Evolutionary conservation across 805 yeast genomes (phyloP), one percentile per base, ranked within the genome.

Genomic region (Yamadazyma scolyti): DNA sequence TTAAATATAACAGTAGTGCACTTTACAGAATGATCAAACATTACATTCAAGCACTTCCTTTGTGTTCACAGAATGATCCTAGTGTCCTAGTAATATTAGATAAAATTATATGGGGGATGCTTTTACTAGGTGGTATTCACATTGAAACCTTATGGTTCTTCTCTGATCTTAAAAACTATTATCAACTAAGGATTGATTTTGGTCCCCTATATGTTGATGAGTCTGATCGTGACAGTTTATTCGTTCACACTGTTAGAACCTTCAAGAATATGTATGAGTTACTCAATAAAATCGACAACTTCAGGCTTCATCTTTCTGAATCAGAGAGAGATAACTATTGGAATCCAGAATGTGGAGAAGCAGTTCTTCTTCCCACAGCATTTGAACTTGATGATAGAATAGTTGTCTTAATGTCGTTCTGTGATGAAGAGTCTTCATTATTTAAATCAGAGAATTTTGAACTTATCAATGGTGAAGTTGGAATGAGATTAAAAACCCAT

Each of bases 41-140:
- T 31, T 64, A 58, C 39, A 53, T 67, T 10, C 29, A 62, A 10
- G 68, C 71, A 2, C 27, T 54, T 4, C 40, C 59, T 4, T 31
- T 44, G 25, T 56, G 49, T 34, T 39, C 52, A 2, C 34, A 40
- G 1, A 75, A 68, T 34, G 74, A 72, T 43, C 61, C 70, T 1
- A 33, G 48, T 1, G 44, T 56, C 3, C 30, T 56, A 3, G 24
- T 31, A 2, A 42, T 69, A 4, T 58, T 63, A 28, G 61, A 66
- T 25, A 54, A 60, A 18, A 53, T 74, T 1, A 31, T 71, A 1
- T 62, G 68, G 56, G 71, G 70, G 0, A 36, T 72, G 6, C 23
- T 68, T 6, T 39, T 72, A 25, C 59, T 56, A 34, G 78, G 78
- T 10, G 72, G 69, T 1, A 45, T 63, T 16, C 71, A 67, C 35